phyloP scores from a whole-genome alignment of 192 early-diverging fungal species.

The Chytriomyces sp. region DNA sequence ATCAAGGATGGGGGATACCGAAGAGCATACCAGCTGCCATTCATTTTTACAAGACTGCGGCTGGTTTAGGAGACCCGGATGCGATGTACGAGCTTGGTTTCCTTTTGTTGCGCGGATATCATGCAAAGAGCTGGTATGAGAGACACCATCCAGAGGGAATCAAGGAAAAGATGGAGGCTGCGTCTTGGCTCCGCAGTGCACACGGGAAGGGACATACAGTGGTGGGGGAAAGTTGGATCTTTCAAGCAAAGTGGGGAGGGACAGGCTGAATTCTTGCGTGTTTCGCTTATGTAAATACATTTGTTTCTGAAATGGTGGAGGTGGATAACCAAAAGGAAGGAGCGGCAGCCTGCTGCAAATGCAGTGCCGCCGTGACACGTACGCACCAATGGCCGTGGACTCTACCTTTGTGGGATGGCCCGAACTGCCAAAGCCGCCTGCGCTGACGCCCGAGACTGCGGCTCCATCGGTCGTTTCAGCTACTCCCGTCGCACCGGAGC shows the following conservation, averaged over 20 bases:
- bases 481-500: not conserved
- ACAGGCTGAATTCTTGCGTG: not conserved
- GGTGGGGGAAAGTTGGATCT: conserved; percentile 39
- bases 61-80: conserved; percentile 37
- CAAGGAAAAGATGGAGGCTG: conserved; percentile 38
- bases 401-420: conserved; percentile 10
- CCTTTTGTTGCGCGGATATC: conserved; percentile 10
- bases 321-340: not conserved
- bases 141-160: no score
- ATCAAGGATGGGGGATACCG: conserved; percentile 44
- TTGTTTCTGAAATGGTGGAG: no score
- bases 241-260: conserved; percentile 40
- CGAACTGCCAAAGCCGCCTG: not conserved
- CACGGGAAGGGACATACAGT: conserved; percentile 11
- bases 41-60: conserved; percentile 36
- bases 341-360: not conserved
- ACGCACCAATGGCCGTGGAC: conserved; percentile 28
- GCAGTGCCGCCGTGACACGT: conserved; percentile 6
- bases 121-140: conserved; percentile 6
- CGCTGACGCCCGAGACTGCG: no score
- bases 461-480: not conserved
- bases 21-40: conserved; percentile 21
- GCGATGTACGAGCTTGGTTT: conserved; percentile 29
- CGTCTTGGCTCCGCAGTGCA: conserved; percentile 36
- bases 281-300: no score